Evolutionary conservation across 225 moss, liverwort and hornwort genomes (phyloP), one percentile per base, ranked within the genome.

Genomic region (Bryoerythrophyllum caledonicum): DNA sequence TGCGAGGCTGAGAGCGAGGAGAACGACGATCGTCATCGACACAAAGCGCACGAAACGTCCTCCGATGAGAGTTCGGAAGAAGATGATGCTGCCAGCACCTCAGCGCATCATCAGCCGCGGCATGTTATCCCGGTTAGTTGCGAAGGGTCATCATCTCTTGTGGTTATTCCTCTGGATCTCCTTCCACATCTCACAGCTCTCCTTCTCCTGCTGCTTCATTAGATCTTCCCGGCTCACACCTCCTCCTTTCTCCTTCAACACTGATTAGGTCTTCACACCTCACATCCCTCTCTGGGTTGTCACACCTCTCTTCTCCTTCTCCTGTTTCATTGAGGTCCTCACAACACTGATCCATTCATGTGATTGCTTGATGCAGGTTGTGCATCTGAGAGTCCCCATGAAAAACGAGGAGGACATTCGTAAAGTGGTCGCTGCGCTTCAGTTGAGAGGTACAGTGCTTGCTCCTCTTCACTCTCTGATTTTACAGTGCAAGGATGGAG

Each of bases 351-450:
- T 64, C 49, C 40, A 38, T n/a, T 32, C 32, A 32, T 5, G 32
- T 32, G 32, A 32, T 32, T 32, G 32, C 32, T 32, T 25, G 12
- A 46, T 78, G 80, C 82, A 85, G 87, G 77, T 80, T 72, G 87
- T 85, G 55, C 82, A 80, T 63, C 49, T 87, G 2, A 64, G 71
- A 32, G 87, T 87, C 32, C 85, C 87, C 16, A 84, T 87, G 82
- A 79, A 67, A 63, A 80, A 55, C 15, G 72, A 87, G 51, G 80
- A 80, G 26, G 87, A 87, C 70, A 60, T 87, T 46, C 80, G 75
- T 2, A 85, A 80, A 82, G 87, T 87, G 38, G 81, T 82, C 10
- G 78, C 79, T 32, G 79, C 82, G 12, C 80, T 87, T 56, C 79
- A 80, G 38, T 68, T 74, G 13, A 77, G 75, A 82, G 87, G 87